Conservation (phyloP, 2,329 filamentous ascomycete species). For the Pseudogymnoascus sp. region DNA sequence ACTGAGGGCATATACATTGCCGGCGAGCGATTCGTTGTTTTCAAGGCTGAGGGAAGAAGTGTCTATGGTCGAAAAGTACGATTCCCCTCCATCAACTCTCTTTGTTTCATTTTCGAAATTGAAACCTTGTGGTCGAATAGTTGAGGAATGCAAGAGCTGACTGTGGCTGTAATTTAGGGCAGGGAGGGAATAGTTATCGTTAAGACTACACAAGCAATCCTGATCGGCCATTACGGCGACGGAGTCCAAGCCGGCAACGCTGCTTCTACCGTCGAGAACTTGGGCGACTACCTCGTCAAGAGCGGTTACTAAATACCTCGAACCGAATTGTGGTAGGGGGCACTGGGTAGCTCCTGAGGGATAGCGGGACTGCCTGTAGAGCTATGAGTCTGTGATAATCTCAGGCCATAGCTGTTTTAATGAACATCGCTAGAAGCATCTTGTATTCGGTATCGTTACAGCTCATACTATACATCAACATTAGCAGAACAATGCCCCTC, state of each 20-base stretch:
- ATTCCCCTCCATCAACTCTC: neutral
- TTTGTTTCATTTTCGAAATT: neutral
- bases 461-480: too few relatives aligned
- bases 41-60: slow-evolving; percentile 68
- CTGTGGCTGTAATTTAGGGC: slow-evolving; percentile 43
- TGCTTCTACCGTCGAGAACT: slow-evolving; percentile 69
- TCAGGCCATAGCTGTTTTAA: too few relatives aligned
- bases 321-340: neutral
- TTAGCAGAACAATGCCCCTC: too few relatives aligned
- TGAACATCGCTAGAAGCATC: too few relatives aligned
- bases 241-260: slow-evolving; percentile 65
- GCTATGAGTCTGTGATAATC: too few relatives aligned
- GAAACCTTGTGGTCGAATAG: neutral
- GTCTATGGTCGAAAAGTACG: slow-evolving; percentile 81
- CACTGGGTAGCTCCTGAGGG: too few relatives aligned
- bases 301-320: slow-evolving; percentile 52
- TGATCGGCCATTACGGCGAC: slow-evolving; percentile 82
- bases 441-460: too few relatives aligned
- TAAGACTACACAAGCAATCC: slow-evolving; percentile 82
- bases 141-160: neutral
- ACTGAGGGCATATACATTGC: slow-evolving; percentile 67
- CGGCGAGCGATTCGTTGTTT: slow-evolving; percentile 71
- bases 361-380: too few relatives aligned
- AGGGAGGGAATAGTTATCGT: slow-evolving; percentile 73
- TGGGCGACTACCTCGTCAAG: slow-evolving; percentile 81